Conservation (phyloP, 257 asterid species). For the Lycium ferocissimum region DNA sequence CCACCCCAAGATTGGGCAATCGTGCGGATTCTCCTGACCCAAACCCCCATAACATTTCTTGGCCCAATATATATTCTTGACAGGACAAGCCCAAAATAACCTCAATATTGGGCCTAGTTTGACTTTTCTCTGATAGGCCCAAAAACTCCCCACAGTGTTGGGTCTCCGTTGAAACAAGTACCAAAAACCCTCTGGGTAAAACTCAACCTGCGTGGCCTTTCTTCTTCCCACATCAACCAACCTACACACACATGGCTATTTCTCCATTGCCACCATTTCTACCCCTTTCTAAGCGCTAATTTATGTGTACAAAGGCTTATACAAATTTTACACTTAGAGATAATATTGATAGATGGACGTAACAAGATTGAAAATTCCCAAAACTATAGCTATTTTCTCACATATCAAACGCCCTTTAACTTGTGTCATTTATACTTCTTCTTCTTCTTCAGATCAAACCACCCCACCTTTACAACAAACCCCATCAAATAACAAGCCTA, state of each 20-base stretch:
- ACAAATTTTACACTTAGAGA: not conserved
- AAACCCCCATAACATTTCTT: no score
- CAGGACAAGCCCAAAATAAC: not conserved
- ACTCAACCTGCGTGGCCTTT: slow-evolving; percentile 20
- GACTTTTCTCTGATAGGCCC: not conserved
- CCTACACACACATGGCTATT: not conserved
- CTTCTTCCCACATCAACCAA: not conserved
- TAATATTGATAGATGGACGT: slow-evolving; percentile 24
- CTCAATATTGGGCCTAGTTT: slow-evolving; percentile 2
- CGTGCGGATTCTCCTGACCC: no score
- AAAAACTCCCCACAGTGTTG: not conserved
- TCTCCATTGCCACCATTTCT: slow-evolving; percentile 11
- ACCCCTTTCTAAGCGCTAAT: not conserved
- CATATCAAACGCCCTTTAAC: slow-evolving; percentile 19
- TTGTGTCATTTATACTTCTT: slow-evolving; percentile 1
- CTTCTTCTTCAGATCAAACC: slow-evolving; percentile 25
- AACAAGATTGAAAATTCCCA: slow-evolving; percentile 28
- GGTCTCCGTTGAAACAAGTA: slow-evolving; percentile 1
- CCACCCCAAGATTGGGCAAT: no score
- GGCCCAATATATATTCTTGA: not conserved
- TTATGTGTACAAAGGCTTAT: not conserved
- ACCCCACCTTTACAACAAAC: not conserved
- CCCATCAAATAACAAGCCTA: not conserved
- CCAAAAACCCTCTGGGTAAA: not conserved
- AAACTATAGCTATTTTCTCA: not conserved